Conservation (phyloP, 192 early-diverging fungal species). For the Powellomyces hirtus region DNA sequence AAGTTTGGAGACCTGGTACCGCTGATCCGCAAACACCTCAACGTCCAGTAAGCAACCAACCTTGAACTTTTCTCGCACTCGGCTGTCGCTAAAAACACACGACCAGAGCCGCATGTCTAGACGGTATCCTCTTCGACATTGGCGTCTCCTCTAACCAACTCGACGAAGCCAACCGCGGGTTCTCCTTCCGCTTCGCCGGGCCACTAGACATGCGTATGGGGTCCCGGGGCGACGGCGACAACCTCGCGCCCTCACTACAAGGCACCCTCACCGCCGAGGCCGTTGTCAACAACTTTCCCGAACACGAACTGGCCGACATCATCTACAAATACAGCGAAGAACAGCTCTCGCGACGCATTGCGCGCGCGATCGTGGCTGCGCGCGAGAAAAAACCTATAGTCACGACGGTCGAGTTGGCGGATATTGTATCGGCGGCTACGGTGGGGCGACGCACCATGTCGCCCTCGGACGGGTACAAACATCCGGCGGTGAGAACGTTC, state of each 20-base stretch:
- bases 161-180: slow-evolving; percentile 61
- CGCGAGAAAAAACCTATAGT: slow-evolving; percentile 47
- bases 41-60: slow-evolving; percentile 15
- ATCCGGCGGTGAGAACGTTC: slow-evolving; percentile 57
- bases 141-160: slow-evolving; percentile 73
- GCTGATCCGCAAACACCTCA: slow-evolving; percentile 33
- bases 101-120: slow-evolving; percentile 47
- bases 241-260: slow-evolving; percentile 19
- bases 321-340: slow-evolving; percentile 69
- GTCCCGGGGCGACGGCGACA: slow-evolving; percentile 30
- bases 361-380: slow-evolving; percentile 56
- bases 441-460: no score
- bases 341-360: slow-evolving; percentile 56
- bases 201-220: slow-evolving; percentile 78
- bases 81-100: not conserved
- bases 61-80: not conserved
- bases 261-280: slow-evolving; percentile 59
- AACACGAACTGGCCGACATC: slow-evolving; percentile 61
- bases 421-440: slow-evolving; percentile 46
- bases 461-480: no score
- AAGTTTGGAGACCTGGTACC: slow-evolving; percentile 56
- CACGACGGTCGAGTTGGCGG: slow-evolving; percentile 57
- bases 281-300: slow-evolving; percentile 59
- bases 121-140: slow-evolving; percentile 74
- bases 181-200: slow-evolving; percentile 64